Conservation (phyloP, 305 asterid genomes). For the Solanum hybrid region DNA sequence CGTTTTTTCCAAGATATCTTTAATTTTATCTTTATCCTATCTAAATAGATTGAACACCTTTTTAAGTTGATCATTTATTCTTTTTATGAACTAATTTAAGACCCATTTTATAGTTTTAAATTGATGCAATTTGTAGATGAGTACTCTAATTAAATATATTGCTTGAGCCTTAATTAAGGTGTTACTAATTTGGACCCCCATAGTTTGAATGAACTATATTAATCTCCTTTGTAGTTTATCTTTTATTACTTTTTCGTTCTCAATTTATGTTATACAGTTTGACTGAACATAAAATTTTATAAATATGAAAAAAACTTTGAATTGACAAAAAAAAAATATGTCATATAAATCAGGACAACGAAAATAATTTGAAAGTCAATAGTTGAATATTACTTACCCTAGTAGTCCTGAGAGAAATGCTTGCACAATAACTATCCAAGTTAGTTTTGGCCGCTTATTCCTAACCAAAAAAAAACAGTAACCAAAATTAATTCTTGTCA, state of each 20-base stretch:
- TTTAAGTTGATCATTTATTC: background rate
- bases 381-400: constrained; percentile 9
- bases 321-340: too few species aligned
- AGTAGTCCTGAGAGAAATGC: constrained; percentile 23
- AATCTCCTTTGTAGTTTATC: background rate
- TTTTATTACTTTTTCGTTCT: accelerated
- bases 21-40: background rate
- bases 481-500: background rate
- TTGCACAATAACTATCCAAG: constrained; percentile 13
- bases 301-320: background rate
- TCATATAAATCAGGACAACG: background rate
- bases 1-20: background rate
- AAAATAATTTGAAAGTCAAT: background rate
- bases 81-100: background rate
- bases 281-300: background rate
- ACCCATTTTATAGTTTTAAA: background rate
- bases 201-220: background rate
- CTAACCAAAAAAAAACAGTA: background rate
- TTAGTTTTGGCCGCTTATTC: constrained; percentile 21
- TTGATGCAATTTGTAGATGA: background rate
- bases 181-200: background rate
- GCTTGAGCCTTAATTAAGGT: background rate
- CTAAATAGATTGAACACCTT: background rate
- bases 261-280: background rate
- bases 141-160: background rate